These are phyloP conservation scores for Daldinia childiae DNA, from an alignment of 495 filamentous ascomycete genomes.

Conservation along the genomic window DNA sequence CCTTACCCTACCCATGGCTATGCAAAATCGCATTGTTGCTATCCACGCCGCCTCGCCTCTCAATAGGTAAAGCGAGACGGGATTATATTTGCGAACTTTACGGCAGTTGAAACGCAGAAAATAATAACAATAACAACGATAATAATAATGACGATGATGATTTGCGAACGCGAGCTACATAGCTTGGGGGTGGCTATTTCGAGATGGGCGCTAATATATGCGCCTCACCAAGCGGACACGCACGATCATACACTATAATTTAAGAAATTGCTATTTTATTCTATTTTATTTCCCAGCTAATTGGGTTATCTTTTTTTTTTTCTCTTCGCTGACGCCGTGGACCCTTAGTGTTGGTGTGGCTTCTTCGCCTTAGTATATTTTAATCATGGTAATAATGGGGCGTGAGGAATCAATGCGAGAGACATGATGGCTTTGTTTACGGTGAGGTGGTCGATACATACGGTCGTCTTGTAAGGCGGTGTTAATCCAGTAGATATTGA, in stretches of 20 bases:
- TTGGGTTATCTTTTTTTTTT: too few species aligned
- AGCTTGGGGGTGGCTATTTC: slow-evolving; percentile 29
- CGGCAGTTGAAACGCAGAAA: not conserved
- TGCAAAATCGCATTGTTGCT: not conserved
- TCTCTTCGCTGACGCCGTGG: too few species aligned
- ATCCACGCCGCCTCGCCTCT: not conserved
- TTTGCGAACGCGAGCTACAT: not conserved
- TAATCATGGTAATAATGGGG: not conserved
- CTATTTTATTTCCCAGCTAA: too few species aligned
- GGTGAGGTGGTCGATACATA: not conserved
- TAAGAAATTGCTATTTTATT: not conserved
- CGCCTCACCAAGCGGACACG: slow-evolving; percentile 7
- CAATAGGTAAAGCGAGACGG: not conserved
- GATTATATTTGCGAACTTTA: not conserved
- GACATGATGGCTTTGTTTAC: not conserved
- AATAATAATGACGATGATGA: not conserved
- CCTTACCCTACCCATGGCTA: slow-evolving; percentile 9
- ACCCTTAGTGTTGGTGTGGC: too few species aligned
- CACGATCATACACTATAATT: not conserved
- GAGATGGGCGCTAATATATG: slow-evolving; percentile 20
- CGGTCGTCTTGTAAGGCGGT: not conserved
- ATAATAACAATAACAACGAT: not conserved
- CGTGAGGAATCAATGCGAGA: not conserved
- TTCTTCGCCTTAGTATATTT: not conserved
- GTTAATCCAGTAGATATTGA: not conserved